Conservation (phyloP, 2,329 filamentous ascomycete genomes). For the Beauveria scarabaeidicola region DNA sequence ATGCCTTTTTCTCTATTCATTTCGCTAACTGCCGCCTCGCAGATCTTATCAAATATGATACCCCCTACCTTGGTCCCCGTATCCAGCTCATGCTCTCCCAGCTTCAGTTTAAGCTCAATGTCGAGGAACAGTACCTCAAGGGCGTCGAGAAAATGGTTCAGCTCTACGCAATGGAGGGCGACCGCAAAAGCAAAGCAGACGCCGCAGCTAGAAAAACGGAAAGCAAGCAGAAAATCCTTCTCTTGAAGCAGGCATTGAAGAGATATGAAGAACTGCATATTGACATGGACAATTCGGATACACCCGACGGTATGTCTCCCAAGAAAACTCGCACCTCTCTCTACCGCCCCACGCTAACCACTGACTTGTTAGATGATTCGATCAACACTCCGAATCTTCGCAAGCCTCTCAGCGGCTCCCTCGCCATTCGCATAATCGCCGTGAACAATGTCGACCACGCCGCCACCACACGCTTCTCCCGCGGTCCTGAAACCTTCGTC, state of each 20-base stretch:
- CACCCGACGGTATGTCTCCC: slow-evolving; percentile 61
- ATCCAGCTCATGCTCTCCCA: slow-evolving; percentile 99
- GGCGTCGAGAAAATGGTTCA: slow-evolving; percentile 99
- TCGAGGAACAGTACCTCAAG: slow-evolving; percentile 97
- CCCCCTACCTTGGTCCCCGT: slow-evolving; percentile 85
- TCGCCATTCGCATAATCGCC: slow-evolving; percentile 76
- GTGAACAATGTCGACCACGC: slow-evolving; percentile 95
- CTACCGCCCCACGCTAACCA: slow-evolving; percentile 21
- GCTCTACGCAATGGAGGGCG: slow-evolving; percentile 93
- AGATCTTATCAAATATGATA: slow-evolving; percentile 99
- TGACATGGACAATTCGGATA: slow-evolving; percentile 73
- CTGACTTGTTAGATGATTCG: slow-evolving; percentile 67
- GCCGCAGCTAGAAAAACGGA: slow-evolving; percentile 84
- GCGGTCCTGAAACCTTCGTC: slow-evolving; percentile 90
- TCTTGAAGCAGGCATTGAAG: slow-evolving; percentile 91
- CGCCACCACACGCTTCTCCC: slow-evolving; percentile 71
- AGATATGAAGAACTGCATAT: slow-evolving; percentile 96
- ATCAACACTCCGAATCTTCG: slow-evolving; percentile 90
- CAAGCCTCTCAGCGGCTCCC: slow-evolving; percentile 88
- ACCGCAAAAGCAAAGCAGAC: slow-evolving; percentile 89
- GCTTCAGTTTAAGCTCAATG: slow-evolving; percentile 96
- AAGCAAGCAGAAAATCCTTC: slow-evolving; percentile 95
- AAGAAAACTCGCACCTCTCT: background rate
- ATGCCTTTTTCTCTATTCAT: no score
- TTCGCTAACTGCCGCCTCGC: background rate